Percentiles rank a stretch among this genome's conserved stretches.
These are phyloP conservation scores for Phymatotrichopsis omnivora DNA, from an alignment of 2,329 filamentous ascomycete genomes.

Conservation along the genomic window DNA sequence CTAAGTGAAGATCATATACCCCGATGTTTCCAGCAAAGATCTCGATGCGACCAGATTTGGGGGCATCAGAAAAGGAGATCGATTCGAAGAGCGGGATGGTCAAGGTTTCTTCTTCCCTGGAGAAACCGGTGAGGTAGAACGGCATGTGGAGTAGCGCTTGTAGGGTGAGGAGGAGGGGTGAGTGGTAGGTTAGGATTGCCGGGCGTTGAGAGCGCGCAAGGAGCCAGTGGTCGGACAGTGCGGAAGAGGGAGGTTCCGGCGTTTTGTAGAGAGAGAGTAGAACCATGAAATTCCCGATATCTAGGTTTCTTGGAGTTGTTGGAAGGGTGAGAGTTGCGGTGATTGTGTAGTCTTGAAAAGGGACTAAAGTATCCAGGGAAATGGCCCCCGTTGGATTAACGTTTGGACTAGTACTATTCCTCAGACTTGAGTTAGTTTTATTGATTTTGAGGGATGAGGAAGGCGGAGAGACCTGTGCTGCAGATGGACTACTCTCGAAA, in stretches of 20 bases:
- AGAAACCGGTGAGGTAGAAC: slow-evolving; percentile 23
- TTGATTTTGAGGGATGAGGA: not conserved
- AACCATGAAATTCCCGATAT: slow-evolving; percentile 89
- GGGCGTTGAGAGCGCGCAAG: slow-evolving; percentile 53
- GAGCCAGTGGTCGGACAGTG: not conserved
- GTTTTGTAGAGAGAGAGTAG: slow-evolving; percentile 58
- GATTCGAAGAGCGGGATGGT: slow-evolving; percentile 25
- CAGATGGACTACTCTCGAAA: slow-evolving; percentile 52
- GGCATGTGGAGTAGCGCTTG: slow-evolving; percentile 27
- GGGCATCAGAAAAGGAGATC: too few species aligned
- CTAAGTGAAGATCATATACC: slow-evolving; percentile 25
- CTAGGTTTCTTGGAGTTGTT: slow-evolving; percentile 62
- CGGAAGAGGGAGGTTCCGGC: slow-evolving; percentile 5
- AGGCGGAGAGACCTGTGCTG: slow-evolving; percentile 46
- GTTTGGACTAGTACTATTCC: too few species aligned
- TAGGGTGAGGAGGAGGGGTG: slow-evolving; percentile 46
- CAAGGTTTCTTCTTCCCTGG: slow-evolving; percentile 22
- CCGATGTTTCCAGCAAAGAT: too few species aligned
- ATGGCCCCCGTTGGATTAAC: slow-evolving; percentile 36
- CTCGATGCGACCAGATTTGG: slow-evolving; percentile 11
- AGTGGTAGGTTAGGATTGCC: slow-evolving; percentile 69
- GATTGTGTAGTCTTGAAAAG: slow-evolving; percentile 76
- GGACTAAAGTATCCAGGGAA: too few species aligned
- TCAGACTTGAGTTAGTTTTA: too few species aligned
- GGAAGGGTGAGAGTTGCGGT: slow-evolving; percentile 65